Conservation (phyloP, 2,329 filamentous ascomycete genomes). For the Botrytis hyacinthi region DNA sequence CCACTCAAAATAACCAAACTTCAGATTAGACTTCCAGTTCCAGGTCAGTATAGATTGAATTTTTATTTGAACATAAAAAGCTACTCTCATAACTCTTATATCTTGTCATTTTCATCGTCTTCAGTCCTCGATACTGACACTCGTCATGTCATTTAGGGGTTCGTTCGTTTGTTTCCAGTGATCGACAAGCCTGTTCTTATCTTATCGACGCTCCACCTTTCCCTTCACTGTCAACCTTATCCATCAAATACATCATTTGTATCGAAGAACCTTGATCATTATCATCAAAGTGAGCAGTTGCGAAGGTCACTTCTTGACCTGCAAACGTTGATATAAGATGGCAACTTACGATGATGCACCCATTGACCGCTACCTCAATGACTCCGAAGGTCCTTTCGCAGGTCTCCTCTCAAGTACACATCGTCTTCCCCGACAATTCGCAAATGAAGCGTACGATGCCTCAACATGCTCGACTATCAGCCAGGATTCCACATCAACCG, state of each 20-base stretch:
- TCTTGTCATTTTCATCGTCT: neutral
- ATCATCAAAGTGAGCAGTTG: neutral
- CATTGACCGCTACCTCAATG: slow-evolving; percentile 12
- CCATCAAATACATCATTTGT: neutral
- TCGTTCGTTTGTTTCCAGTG: neutral
- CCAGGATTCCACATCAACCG: neutral
- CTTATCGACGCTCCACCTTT: slow-evolving; percentile 7
- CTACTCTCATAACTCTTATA: too few species aligned
- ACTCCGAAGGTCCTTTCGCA: neutral
- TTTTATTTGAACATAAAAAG: neutral
- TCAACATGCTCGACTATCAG: neutral
- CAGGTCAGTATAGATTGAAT: neutral
- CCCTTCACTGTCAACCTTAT: neutral
- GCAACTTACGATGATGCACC: neutral
- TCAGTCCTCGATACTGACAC: neutral
- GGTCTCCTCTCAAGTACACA: neutral
- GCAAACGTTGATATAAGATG: neutral
- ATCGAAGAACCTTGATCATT: neutral
- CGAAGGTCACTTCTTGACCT: neutral
- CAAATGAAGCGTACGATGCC: neutral
- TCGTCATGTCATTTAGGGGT: neutral
- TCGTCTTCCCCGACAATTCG: slow-evolving; percentile 1
- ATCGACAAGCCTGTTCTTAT: slow-evolving; percentile 14
- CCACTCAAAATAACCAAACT: neutral
- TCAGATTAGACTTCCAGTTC: neutral